Evolutionary conservation across 179 eudicot genomes (phyloP).

Genomic region (Vitellaria paradoxa): DNA sequence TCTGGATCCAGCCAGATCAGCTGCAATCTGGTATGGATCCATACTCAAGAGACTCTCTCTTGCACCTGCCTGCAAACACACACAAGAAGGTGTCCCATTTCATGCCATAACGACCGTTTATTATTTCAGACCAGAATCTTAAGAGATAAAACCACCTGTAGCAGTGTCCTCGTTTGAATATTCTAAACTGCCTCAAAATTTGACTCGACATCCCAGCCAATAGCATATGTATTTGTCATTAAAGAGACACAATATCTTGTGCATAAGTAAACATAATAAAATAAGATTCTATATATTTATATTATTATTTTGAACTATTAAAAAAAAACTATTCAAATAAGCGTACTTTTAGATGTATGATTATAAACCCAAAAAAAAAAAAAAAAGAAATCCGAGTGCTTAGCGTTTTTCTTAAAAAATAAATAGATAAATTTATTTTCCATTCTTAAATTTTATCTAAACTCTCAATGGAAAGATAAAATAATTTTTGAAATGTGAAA

Average conservation of each 20-base stretch:
- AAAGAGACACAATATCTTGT: background rate
- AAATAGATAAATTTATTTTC: too few species aligned
- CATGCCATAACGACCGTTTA: background rate
- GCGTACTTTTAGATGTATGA: too few species aligned
- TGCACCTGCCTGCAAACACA: background rate
- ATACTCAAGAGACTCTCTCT: background rate
- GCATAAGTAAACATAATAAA: background rate
- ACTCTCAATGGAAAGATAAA: too few species aligned
- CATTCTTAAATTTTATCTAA: too few species aligned
- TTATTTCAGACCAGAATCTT: conserved; percentile 1
- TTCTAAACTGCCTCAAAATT: background rate
- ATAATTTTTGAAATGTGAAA: too few species aligned
- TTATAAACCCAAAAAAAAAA: too few species aligned
- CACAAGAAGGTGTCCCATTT: background rate
- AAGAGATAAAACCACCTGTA: background rate
- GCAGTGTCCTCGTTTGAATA: background rate
- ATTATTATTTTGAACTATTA: too few species aligned
- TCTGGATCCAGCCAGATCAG: background rate
- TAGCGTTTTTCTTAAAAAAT: too few species aligned
- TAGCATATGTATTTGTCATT: background rate
- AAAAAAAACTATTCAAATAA: too few species aligned
- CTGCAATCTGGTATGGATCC: background rate
- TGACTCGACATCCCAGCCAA: background rate
- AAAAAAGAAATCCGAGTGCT: too few species aligned
- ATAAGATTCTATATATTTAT: too few species aligned